Conservation (phyloP, 2,329 filamentous ascomycete species). For the Hymenoscyphus occultus region DNA sequence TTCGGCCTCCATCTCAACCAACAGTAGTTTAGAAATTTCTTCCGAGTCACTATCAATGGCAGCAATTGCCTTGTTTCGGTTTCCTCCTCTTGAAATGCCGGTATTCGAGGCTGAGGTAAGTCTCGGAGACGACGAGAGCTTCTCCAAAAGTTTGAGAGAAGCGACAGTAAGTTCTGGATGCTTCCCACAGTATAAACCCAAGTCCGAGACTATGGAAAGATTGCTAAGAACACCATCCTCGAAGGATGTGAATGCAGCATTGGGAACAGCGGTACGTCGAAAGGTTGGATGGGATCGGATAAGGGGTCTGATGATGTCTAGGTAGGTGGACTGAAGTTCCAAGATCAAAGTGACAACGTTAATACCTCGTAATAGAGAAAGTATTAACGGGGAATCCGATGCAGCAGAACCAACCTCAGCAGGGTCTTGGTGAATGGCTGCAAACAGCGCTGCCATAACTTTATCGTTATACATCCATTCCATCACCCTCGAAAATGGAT, state of each 20-base stretch:
- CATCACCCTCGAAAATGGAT: slow-evolving; percentile 93
- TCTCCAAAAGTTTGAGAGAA: slow-evolving; percentile 79
- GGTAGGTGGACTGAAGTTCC: slow-evolving; percentile 85
- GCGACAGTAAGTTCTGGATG: slow-evolving; percentile 77
- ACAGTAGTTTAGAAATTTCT: slow-evolving; percentile 72
- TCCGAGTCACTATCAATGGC: slow-evolving; percentile 82
- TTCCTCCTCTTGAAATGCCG: slow-evolving; percentile 32
- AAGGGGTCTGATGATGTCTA: slow-evolving; percentile 80
- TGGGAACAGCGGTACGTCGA: slow-evolving; percentile 62
- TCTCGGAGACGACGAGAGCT: slow-evolving; percentile 78
- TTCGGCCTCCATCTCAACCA: slow-evolving; percentile 62
- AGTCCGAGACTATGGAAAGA: slow-evolving; percentile 72
- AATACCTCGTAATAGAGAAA: slow-evolving; percentile 75
- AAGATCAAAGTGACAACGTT: slow-evolving; percentile 80
- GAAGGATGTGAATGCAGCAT: slow-evolving; percentile 78
- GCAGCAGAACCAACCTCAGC: slow-evolving; percentile 68
- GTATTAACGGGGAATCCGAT: slow-evolving; percentile 76
- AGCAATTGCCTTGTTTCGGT: slow-evolving; percentile 81
- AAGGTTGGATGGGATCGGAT: slow-evolving; percentile 64
- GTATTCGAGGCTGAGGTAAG: slow-evolving; percentile 27
- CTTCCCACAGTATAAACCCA: slow-evolving; percentile 83
- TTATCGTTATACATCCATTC: slow-evolving; percentile 97
- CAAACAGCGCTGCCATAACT: slow-evolving; percentile 76
- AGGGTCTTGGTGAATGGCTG: slow-evolving; percentile 72
- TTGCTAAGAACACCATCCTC: slow-evolving; percentile 88